Evolutionary conservation across 768 basidiomycete species (phyloP), one percentile per base, ranked within the genome.

Genomic region (Leccinum uliginosum): DNA sequence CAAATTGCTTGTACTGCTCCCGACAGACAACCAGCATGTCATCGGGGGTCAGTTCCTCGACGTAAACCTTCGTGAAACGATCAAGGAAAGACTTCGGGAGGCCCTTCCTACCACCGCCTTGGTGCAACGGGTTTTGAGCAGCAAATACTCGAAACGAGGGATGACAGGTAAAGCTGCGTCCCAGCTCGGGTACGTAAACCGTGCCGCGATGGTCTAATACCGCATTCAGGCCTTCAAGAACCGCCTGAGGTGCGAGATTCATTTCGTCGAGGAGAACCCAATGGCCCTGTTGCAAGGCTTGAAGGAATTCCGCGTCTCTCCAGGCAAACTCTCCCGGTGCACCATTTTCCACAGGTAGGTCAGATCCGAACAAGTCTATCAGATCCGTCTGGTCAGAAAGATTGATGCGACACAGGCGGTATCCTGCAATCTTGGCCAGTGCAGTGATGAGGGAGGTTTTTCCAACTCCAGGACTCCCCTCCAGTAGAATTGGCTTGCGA

Each of bases 231-330:
- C 97, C 97, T 74, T 99, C 97, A 2, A 99, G 83, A 5, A 99
- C 88, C 0, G 97, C 87, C 67, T 99, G 96, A 29, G 96, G 92
- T 0, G 96, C 96, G 38, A 99, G 80, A 67, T 99, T 99, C 97
- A 99, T 98, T 71, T 99, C 97, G 67, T 99, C 97, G 10, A 99
- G 81, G 6, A 99, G 83, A 6, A 98, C 96, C 97, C 97, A 99
- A 57, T 92, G 86, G 1, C 97, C 97, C n/a, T 89, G 81, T 68
- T 97, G 93, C 73, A 99, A 74, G 1, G 97, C 95, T 56, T 82
- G 84, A 43, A 99, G 77, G 69, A 99, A 99, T 56, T 96, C 94
- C 0, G 96, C 97, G 61, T 98, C 93, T 71, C 88, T 92, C 97
- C 97, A 99, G 2, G 87, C 87, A 68, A 99, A 99, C 67, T 97